Conservation (phyloP, 768 basidiomycete species). For the Agaricus blazei region DNA sequence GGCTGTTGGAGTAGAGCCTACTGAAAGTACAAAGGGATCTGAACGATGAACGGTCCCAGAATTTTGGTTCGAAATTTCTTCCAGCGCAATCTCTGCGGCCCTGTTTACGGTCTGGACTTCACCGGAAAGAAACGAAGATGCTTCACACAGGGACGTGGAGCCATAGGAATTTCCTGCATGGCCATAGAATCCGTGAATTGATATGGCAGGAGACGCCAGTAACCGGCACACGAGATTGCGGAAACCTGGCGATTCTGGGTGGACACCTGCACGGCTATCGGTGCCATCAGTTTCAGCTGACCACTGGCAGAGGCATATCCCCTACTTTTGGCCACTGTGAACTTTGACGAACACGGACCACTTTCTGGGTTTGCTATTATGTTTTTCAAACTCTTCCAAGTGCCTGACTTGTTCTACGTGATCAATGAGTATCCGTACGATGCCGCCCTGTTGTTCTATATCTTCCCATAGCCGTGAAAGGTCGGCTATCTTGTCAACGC, state of each 20-base stretch:
- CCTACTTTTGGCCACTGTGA: constrained; percentile 74
- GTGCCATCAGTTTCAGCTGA: constrained; percentile 13
- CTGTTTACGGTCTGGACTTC: constrained; percentile 70
- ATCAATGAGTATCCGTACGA: constrained; percentile 68
- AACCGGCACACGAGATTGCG: constrained; percentile 47
- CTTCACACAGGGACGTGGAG: constrained; percentile 63
- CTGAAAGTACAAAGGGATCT: constrained; percentile 63
- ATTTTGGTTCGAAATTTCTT: constrained; percentile 32
- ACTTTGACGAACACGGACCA: constrained; percentile 85
- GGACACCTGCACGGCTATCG: constrained; percentile 68
- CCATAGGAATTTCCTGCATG: constrained; percentile 77
- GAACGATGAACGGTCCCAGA: constrained; percentile 26
- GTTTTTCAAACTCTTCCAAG: constrained; percentile 55
- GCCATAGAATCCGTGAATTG: constrained; percentile 79
- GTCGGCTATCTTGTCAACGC: constrained; percentile 66
- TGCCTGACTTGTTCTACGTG: constrained; percentile 66
- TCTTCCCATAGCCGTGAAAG: constrained; percentile 55
- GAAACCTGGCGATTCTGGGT: constrained; percentile 49
- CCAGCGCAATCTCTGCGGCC: constrained; percentile 53
- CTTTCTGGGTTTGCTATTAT: constrained; percentile 29
- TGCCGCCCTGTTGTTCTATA: constrained; percentile 48
- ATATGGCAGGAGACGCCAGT: constrained; percentile 48
- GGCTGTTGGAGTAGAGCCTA: constrained; percentile 87
- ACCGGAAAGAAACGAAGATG: constrained; percentile 56
- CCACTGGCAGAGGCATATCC: neutral